Conservation (phyloP, 2,329 filamentous ascomycete genomes). For the Tolypocladium amazonense region DNA sequence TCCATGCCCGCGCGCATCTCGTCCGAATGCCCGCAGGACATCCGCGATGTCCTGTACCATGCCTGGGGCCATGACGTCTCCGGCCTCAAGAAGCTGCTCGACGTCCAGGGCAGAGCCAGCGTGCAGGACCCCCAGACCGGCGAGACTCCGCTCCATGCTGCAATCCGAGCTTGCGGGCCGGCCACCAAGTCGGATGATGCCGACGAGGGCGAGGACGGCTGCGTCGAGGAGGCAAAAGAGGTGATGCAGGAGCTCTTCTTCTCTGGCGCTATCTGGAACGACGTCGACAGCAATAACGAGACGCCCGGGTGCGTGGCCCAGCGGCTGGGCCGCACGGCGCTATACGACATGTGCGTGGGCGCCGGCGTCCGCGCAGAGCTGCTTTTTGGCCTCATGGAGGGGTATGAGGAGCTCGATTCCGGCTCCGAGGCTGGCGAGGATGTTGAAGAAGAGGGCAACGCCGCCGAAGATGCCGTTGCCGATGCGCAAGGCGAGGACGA, state of each 20-base stretch:
- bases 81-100: slow-evolving; percentile 59
- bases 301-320: slow-evolving; percentile 83
- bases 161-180: slow-evolving; percentile 64
- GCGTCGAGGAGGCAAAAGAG: slow-evolving; percentile 51
- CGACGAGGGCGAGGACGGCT: slow-evolving; percentile 24
- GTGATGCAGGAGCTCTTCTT: slow-evolving; percentile 69
- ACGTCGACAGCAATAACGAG: slow-evolving; percentile 75
- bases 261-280: slow-evolving; percentile 95
- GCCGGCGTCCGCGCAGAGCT: slow-evolving; percentile 87
- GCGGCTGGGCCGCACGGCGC: slow-evolving; percentile 52
- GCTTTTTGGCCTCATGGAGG: slow-evolving; percentile 70
- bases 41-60: slow-evolving; percentile 39
- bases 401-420: slow-evolving; percentile 63
- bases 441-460: slow-evolving; percentile 23
- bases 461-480: slow-evolving; percentile 18
- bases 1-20: slow-evolving; percentile 43
- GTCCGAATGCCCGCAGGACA: slow-evolving; percentile 37
- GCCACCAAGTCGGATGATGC: slow-evolving; percentile 14
- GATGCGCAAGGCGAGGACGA: slow-evolving; percentile 17
- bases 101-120: slow-evolving; percentile 53
- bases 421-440: slow-evolving; percentile 39
- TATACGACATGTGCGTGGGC: slow-evolving; percentile 79
- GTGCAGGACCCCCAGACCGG: slow-evolving; percentile 77
- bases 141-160: slow-evolving; percentile 80
- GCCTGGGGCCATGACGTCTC: slow-evolving; percentile 52